Conservation (phyloP, 2,329 filamentous ascomycete species). For the Pseudocercospora vitis region DNA sequence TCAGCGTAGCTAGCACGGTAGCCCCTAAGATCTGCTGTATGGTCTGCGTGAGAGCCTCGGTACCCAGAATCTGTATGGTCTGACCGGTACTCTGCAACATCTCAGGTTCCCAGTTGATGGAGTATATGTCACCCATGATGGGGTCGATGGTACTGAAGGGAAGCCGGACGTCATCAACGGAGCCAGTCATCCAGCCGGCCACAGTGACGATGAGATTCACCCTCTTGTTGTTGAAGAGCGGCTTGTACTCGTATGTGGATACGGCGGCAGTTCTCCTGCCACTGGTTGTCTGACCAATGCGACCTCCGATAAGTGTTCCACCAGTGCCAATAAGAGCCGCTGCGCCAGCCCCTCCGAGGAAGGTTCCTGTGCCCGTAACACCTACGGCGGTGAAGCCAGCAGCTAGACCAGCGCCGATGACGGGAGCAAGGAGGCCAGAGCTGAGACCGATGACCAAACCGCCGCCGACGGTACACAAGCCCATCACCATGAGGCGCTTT, state of each 20-base stretch:
- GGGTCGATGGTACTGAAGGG: constrained; percentile 96
- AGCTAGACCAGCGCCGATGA: constrained; percentile 90
- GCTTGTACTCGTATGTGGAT: constrained; percentile 94
- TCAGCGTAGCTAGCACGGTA: constrained; percentile 82
- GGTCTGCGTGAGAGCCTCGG: constrained; percentile 93
- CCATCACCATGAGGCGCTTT: constrained; percentile 89
- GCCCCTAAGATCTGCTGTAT: constrained; percentile 91
- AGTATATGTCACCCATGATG: constrained; percentile 97
- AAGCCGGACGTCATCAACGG: constrained; percentile 91
- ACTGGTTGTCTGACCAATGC: constrained; percentile 84
- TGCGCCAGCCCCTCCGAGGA: constrained; percentile 86
- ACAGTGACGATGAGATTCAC: constrained; percentile 95
- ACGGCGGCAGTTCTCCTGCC: constrained; percentile 85
- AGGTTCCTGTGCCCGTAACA: constrained; percentile 81
- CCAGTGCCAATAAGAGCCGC: constrained; percentile 91
- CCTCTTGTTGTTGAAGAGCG: constrained; percentile 95
- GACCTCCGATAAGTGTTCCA: constrained; percentile 80
- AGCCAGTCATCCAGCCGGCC: constrained; percentile 97
- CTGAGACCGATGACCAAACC: constrained; percentile 93
- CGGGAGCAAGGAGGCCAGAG: constrained; percentile 83
- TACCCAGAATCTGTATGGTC: constrained; percentile 96
- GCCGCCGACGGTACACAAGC: constrained; percentile 90
- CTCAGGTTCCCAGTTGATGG: constrained; percentile 94
- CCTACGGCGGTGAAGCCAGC: constrained; percentile 95
- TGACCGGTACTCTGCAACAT: constrained; percentile 98